These are phyloP conservation scores for Calonectria pteridis DNA, from an alignment of 2,329 filamentous ascomycete species.

Conservation along the genomic window DNA sequence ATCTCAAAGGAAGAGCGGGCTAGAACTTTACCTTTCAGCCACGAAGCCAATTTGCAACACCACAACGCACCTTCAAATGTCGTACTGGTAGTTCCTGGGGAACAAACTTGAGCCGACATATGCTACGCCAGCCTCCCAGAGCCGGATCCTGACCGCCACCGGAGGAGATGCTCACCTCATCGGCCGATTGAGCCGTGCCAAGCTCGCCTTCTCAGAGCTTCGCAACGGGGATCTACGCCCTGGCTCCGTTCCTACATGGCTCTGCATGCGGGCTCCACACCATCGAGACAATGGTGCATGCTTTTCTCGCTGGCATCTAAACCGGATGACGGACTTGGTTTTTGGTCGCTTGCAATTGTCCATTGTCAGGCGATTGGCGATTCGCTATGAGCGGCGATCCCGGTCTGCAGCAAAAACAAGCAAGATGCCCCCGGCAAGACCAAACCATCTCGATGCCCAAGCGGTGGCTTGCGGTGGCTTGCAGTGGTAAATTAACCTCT, in stretches of 20 bases:
- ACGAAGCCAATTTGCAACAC: background rate
- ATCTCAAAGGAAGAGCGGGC: background rate
- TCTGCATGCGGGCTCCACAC: conserved; percentile 32
- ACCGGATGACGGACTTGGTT: conserved; percentile 16
- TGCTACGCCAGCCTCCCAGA: conserved; percentile 19
- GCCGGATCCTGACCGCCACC: conserved; percentile 31
- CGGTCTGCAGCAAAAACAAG: conserved; percentile 36
- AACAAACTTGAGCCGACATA: conserved; percentile 13
- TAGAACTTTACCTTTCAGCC: background rate
- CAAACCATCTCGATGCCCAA: conserved; percentile 30
- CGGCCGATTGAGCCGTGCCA: conserved; percentile 43
- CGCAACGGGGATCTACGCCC: conserved; percentile 35
- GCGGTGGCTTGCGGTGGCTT: conserved; percentile 23
- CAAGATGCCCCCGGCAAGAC: conserved; percentile 32
- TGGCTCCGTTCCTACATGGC: conserved; percentile 32
- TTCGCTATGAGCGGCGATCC: conserved; percentile 33
- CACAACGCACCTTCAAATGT: background rate
- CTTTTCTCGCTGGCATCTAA: background rate
- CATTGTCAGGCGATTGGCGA: conserved; percentile 43
- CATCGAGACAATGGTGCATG: conserved; percentile 35
- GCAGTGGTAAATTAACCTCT: conserved; percentile 6
- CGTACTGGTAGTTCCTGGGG: background rate
- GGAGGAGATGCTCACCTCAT: conserved; percentile 26
- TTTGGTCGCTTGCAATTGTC: conserved; percentile 25
- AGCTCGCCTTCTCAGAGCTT: conserved; percentile 33